Evolutionary conservation across 345 rosid species (phyloP), one percentile per base, ranked within the genome.

Genomic region (Rhodomyrtus tomentosa): DNA sequence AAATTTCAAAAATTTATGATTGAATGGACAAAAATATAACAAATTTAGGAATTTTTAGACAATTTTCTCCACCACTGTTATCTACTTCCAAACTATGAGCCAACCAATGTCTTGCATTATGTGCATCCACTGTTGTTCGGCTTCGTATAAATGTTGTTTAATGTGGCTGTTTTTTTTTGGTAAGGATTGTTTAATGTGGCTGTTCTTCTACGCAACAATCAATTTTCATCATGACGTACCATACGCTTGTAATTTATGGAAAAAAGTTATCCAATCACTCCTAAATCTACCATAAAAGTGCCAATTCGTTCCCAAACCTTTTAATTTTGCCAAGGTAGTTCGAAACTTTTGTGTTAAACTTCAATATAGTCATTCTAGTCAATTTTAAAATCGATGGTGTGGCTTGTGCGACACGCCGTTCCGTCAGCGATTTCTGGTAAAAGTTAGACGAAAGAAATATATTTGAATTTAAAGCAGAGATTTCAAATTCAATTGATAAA

Each of bases 321-420:
- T 62, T 0, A 62, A 62, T 32, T 32, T 62, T 62, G 1, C 3
- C 1, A 62, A 18, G 32, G 16, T 0, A 62, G 6, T 62, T 1
- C 0, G 18, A 62, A 32, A 1, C 5, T 5, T 16, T 16, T 16
- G 10, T 2, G 9, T 4, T 5, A 32, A 62, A 62, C 42, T 62
- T 1, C 1, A 62, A 32, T 16, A 0, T 32, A 32, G 10, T 18
- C 3, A 0, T 1, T 32, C 38, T 0, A 0, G 11, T 68, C 24
- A 3, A 32, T 32, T 68, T 68, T 0, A 2, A 32, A 68, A 68
- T 68, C 12, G 40, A 6, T 16, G 1, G 8, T 16, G 1, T 68
- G 42, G 0, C 12, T 38, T 29, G 29, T 2, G 20, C 4, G 18
- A 11, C 40, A 3, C 10, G 27, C 2, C 3, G 1, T 29, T 8